These are phyloP conservation scores for Gossypium ekmanianum DNA, from an alignment of 345 rosid species.

Conservation along the genomic window DNA sequence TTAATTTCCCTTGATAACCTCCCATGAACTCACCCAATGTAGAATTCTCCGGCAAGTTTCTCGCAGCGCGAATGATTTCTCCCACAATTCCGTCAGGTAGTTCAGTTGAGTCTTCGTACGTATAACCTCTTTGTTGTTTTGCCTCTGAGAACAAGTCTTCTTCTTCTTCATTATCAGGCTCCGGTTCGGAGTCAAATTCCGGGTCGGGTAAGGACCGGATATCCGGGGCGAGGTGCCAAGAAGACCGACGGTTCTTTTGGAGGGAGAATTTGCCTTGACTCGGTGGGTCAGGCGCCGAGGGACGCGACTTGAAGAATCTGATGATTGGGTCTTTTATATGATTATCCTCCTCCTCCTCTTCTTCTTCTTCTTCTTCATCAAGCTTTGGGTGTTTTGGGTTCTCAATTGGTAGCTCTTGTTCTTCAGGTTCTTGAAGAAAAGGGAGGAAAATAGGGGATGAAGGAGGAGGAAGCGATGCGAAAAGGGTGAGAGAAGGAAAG, in stretches of 20 bases:
- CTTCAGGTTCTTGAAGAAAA: slow-evolving; percentile 37
- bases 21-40: slow-evolving; percentile 68
- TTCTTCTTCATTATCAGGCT: not conserved
- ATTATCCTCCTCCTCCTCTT: slow-evolving; percentile 20
- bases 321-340: slow-evolving; percentile 47
- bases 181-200: slow-evolving; percentile 25
- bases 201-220: slow-evolving; percentile 23
- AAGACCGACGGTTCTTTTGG: slow-evolving; percentile 61
- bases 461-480: slow-evolving; percentile 31
- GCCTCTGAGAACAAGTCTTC: slow-evolving; percentile 10
- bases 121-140: slow-evolving; percentile 19
- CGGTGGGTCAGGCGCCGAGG: slow-evolving; percentile 45
- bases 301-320: slow-evolving; percentile 60
- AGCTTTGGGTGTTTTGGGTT: not conserved
- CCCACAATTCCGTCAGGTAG: slow-evolving; percentile 27
- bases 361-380: slow-evolving; percentile 24
- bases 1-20: slow-evolving; percentile 39
- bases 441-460: slow-evolving; percentile 53
- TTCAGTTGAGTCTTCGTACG: slow-evolving; percentile 13
- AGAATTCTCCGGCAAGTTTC: slow-evolving; percentile 43
- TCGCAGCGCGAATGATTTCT: slow-evolving; percentile 54
- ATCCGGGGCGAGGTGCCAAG: slow-evolving; percentile 58
- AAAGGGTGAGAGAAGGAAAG: slow-evolving; percentile 26
- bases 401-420: not conserved
- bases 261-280: slow-evolving; percentile 46